Evolutionary conservation across 805 yeast genomes (phyloP).

Genomic region (Metschnikowia lochheadii): DNA sequence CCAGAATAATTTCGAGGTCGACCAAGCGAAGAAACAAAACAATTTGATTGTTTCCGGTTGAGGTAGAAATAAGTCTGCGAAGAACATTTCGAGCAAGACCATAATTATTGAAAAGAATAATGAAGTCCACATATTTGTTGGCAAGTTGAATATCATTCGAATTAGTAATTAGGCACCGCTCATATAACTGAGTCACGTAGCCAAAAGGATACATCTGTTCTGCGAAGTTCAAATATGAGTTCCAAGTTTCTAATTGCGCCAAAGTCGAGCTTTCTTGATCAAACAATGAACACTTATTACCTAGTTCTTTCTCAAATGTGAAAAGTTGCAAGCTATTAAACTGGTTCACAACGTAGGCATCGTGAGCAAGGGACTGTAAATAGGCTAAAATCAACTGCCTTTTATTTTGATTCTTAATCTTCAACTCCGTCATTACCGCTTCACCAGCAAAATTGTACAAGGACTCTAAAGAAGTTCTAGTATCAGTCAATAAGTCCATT

Average conservation of each 20-base stretch:
- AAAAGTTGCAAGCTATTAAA: constrained; percentile 47
- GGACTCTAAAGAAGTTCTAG: constrained; percentile 7
- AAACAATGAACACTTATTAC: constrained; percentile 27
- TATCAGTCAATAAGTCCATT: constrained; percentile 30
- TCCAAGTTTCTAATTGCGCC: constrained; percentile 58
- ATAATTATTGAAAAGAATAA: constrained; percentile 22
- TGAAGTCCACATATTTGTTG: constrained; percentile 46
- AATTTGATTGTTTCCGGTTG: constrained; percentile 21
- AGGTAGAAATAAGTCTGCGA: constrained; percentile 27
- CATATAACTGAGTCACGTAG: constrained; percentile 35
- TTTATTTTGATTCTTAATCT: constrained; percentile 14
- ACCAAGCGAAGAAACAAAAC: constrained; percentile 35
- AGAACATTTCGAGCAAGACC: constrained; percentile 40
- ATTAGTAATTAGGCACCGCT: constrained; percentile 45
- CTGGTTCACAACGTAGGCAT: constrained; percentile 54
- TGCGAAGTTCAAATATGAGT: constrained; percentile 50
- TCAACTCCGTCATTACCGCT: constrained; percentile 14
- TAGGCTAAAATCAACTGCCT: constrained; percentile 30
- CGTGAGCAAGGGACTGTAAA: constrained; percentile 47
- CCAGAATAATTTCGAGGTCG: constrained; percentile 41
- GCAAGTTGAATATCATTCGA: constrained; percentile 46
- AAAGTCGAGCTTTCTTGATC: constrained; percentile 28
- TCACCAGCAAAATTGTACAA: constrained; percentile 19
- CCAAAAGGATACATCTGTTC: constrained; percentile 33
- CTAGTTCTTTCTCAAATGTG: constrained; percentile 44